Evolutionary conservation across 257 asterid species (phyloP).

Genomic region (Lantana camara): DNA sequence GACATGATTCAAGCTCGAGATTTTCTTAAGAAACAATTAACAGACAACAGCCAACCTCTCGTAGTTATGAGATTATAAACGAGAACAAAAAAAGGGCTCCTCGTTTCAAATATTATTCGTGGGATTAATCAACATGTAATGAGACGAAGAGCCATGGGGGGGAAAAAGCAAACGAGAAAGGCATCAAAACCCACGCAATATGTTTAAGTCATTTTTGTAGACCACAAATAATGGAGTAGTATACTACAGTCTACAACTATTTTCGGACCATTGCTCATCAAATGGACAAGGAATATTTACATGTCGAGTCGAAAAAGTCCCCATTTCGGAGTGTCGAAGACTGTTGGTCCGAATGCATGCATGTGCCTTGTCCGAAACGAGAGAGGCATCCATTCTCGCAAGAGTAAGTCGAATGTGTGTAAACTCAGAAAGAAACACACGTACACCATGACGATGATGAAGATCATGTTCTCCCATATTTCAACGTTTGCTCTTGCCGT

Average conservation of each 20-base stretch:
- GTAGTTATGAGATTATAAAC: too few species aligned
- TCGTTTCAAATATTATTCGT: too few species aligned
- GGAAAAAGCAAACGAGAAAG: slow-evolving; percentile 11
- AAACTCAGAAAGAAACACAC: slow-evolving; percentile 8
- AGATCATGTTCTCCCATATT: too few species aligned
- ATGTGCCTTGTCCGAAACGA: slow-evolving; percentile 24
- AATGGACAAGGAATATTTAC: not conserved
- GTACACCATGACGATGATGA: too few species aligned
- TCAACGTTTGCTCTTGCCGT: too few species aligned
- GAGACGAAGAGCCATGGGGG: slow-evolving; percentile 14
- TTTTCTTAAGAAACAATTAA: too few species aligned
- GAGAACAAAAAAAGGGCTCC: too few species aligned
- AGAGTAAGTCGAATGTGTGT: not conserved
- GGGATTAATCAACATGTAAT: too few species aligned
- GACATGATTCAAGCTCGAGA: too few species aligned
- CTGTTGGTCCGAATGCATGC: slow-evolving; percentile 12
- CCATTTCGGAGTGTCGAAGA: not conserved
- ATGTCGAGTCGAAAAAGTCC: slow-evolving; percentile 4
- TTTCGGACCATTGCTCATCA: not conserved
- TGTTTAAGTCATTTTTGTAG: slow-evolving; percentile 4
- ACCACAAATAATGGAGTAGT: slow-evolving; percentile 16
- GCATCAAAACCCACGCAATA: not conserved
- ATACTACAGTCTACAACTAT: slow-evolving; percentile 1
- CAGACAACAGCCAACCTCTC: too few species aligned
- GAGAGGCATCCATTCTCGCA: not conserved